Conservation (phyloP, 208 protist species). For the Strigomonas culicis region DNA sequence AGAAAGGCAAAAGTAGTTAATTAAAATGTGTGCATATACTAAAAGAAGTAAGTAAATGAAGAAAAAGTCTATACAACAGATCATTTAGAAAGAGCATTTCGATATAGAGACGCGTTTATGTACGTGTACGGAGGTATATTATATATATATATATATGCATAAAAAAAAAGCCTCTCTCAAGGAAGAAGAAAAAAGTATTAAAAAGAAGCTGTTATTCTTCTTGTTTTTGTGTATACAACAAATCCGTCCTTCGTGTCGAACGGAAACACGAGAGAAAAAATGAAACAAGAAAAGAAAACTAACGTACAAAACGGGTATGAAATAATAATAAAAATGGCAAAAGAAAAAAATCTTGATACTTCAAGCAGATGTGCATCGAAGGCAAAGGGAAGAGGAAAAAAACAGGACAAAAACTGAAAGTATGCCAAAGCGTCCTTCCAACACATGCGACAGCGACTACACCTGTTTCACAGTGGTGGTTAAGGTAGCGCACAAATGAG, state of each 20-base stretch:
- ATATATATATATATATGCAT: neutral
- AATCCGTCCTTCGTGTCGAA: neutral
- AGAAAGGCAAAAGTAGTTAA: too few relatives aligned
- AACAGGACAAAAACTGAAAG: neutral
- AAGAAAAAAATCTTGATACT: too few relatives aligned
- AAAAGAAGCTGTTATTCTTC: slow-evolving; percentile 1
- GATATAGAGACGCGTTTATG: neutral
- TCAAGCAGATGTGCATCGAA: too few relatives aligned
- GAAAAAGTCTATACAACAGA: too few relatives aligned
- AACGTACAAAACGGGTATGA: neutral
- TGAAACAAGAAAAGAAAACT: slow-evolving; percentile 7
- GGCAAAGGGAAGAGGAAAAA: neutral
- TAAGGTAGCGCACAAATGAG: too few relatives aligned
- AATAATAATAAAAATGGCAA: slow-evolving; percentile 9
- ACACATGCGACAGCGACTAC: too few relatives aligned
- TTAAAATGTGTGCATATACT: too few relatives aligned
- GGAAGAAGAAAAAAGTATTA: slow-evolving; percentile 20
- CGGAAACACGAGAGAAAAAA: slow-evolving; percentile 10
- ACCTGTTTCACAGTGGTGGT: too few relatives aligned
- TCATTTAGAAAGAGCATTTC: too few relatives aligned
- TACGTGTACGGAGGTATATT: neutral
- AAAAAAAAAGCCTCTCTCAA: neutral
- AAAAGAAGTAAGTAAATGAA: neutral
- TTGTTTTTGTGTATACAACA: neutral
- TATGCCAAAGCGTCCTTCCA: too few relatives aligned